Base-by-base conservation (phyloP, 768 basidiomycete species). In the Rhodotorula taiwanensis region DNA sequence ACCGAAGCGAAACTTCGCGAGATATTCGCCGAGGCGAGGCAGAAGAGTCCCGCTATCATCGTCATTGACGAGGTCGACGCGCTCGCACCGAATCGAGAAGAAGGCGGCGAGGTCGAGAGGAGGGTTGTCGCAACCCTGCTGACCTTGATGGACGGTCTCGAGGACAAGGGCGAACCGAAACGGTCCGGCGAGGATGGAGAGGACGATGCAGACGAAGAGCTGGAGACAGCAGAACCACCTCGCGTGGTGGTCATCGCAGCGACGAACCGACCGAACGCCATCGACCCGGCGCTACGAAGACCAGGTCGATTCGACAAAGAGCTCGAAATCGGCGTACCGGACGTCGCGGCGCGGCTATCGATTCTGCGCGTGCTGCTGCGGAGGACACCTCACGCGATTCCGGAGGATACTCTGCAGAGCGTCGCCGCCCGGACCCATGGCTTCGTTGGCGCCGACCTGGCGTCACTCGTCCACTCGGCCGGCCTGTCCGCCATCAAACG, bases 21-120 rank as follows among this genome's bases (percentile, higher is more conserved):
- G 30, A 86, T 98, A 6, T 99, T 98, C 75, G 82, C 81, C 45
- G 85, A 90, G 69, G 95, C 95, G 2, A 82, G 83, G 59, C 78
- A 80, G 39, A 83, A 85, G 70, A 86, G 86, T 59, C 93, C 94
- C 0, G 94, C 89, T 70, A 91, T 99, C 69, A 84, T 99, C 51
- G 87, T 99, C 30, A 77, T 99, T 39, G 95, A 99, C 70, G 95
- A 99, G 76, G 84, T 99, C 1, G 95, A 99, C 70, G 93, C 95
- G 1, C 77, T 99, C 18, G 94, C 89, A 60, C 95, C 95, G 4
- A 81, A 84, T 59, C 79, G 95, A 52, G 94, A 94, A 72, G 92
- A 92, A 9, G 83, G 86, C 5, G 90, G 92, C 8, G 94, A 98
- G 76, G 94, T 98, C 4, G 95, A 98, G 75, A 88, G 89, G 70